phyloP scores from a whole-genome alignment of 176 grass and related monocot species.

The Cenchrus purpureus region DNA sequence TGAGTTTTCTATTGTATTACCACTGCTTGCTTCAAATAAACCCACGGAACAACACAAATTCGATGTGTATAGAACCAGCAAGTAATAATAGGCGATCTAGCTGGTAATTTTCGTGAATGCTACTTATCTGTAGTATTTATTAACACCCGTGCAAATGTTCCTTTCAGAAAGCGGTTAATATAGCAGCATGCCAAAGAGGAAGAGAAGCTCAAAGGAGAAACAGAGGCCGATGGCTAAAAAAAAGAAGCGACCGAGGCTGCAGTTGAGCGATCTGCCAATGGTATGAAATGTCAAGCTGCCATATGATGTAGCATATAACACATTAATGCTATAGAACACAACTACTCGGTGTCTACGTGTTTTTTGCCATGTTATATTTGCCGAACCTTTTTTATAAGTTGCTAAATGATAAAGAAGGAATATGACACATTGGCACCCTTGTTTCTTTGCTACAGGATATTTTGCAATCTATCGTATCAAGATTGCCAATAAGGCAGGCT shows the following conservation, averaged over 20 bases:
- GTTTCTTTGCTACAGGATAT: not conserved
- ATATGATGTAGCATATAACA: not conserved
- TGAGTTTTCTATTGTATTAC: too few relatives aligned
- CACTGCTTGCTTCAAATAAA: too few relatives aligned
- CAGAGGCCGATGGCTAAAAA: not conserved
- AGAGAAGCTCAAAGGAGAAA: not conserved
- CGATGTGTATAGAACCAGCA: not conserved
- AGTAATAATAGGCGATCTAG: not conserved
- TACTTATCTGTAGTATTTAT: not conserved
- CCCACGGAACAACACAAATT: not conserved
- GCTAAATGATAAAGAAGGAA: not conserved
- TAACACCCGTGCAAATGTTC: not conserved
- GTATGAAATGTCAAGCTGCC: not conserved
- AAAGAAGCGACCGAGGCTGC: not conserved
- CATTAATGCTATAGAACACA: not conserved
- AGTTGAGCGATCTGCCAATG: constrained; percentile 25
- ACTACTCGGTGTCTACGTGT: not conserved
- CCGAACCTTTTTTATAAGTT: not conserved
- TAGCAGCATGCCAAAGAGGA: constrained; percentile 7
- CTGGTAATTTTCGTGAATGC: not conserved
- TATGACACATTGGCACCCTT: not conserved
- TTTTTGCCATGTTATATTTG: not conserved
- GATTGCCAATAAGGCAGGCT: constrained; percentile 8
- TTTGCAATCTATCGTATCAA: not conserved
- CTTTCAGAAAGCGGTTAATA: not conserved